A percentile compares a stretch with the other conserved stretches of the same genome.
Conservation (phyloP, 2,329 filamentous ascomycete genomes). For the Trichoderma gracile region DNA sequence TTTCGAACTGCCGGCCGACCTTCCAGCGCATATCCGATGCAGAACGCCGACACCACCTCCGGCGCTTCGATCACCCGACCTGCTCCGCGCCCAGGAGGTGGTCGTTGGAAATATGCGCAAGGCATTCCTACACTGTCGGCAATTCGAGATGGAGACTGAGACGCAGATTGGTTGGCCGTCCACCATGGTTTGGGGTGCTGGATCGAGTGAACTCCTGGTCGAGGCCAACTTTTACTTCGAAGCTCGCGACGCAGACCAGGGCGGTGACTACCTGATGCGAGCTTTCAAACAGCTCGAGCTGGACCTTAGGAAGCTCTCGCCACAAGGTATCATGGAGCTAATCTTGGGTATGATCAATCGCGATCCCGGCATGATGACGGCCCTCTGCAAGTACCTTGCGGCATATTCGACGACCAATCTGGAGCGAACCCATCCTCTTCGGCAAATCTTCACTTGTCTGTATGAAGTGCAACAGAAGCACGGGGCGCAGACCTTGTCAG, state of each 20-base stretch:
- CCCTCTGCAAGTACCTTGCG: conserved; percentile 48
- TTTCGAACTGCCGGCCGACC: conserved; percentile 45
- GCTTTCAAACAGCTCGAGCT: conserved; percentile 47
- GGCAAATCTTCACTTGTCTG: conserved; percentile 46
- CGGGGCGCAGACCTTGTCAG: conserved; percentile 45
- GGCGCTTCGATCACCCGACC: conserved; percentile 45
- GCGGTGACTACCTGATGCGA: conserved; percentile 44
- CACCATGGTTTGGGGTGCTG: conserved; percentile 47
- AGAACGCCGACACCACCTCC: conserved; percentile 49
- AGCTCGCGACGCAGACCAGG: conserved; percentile 43
- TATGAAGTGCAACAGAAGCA: conserved; percentile 51
- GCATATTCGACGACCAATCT: conserved; percentile 48
- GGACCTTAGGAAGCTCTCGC: conserved; percentile 46
- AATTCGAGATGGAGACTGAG: conserved; percentile 44
- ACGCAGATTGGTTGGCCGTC: conserved; percentile 44
- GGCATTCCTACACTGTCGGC: conserved; percentile 48
- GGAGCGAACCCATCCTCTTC: conserved; percentile 46
- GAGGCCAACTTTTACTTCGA: conserved; percentile 49
- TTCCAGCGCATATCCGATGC: conserved; percentile 47
- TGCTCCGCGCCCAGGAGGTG: conserved; percentile 47
- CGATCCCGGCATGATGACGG: conserved; percentile 48
- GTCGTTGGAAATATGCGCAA: conserved; percentile 48
- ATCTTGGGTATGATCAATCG: conserved; percentile 48
- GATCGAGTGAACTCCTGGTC: conserved; percentile 46
- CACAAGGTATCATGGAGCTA: conserved; percentile 47